Evolutionary conservation across 1,139 yeast species (phyloP).

Genomic region (Ogataea hybrid): DNA sequence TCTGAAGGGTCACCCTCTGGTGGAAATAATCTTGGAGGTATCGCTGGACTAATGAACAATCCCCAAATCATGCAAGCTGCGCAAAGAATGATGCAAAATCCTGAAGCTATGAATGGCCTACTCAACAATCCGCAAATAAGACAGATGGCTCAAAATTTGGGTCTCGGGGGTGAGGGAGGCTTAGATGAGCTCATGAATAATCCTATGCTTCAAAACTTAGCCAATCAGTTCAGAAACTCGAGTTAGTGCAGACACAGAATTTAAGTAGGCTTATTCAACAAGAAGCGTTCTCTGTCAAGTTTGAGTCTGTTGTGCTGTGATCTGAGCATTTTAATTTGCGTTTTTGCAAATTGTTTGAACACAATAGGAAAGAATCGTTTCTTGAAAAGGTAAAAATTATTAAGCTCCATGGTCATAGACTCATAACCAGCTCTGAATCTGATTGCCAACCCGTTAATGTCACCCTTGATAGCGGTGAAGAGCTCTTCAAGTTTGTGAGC

Average conservation of each 20-base stretch:
- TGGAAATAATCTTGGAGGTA: slow-evolving; percentile 57
- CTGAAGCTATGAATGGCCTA: slow-evolving; percentile 70
- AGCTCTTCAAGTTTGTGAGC: too few species aligned
- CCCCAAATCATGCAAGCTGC: slow-evolving; percentile 94
- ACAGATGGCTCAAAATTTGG: slow-evolving; percentile 73
- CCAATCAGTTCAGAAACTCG: slow-evolving; percentile 51
- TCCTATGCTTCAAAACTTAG: slow-evolving; percentile 73
- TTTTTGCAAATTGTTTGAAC: slow-evolving; percentile 35
- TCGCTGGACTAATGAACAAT: slow-evolving; percentile 72
- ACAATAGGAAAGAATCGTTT: slow-evolving; percentile 40
- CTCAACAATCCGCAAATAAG: slow-evolving; percentile 79
- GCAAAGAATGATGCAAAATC: slow-evolving; percentile 88
- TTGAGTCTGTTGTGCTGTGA: neutral
- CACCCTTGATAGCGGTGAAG: too few species aligned
- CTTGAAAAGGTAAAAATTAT: slow-evolving; percentile 53
- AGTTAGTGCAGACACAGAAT: neutral
- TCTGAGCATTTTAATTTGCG: slow-evolving; percentile 28
- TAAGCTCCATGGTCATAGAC: slow-evolving; percentile 58
- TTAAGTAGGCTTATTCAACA: neutral
- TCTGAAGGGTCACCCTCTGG: slow-evolving; percentile 48
- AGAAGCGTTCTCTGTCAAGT: neutral
- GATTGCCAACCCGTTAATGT: too few species aligned
- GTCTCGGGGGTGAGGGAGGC: slow-evolving; percentile 44
- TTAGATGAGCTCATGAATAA: slow-evolving; percentile 73
- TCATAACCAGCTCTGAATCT: slow-evolving; percentile 50